These are phyloP conservation scores for Cryptococcus sp. DNA, from an alignment of 1,284 basidiomycete genomes.

Conservation along the genomic window DNA sequence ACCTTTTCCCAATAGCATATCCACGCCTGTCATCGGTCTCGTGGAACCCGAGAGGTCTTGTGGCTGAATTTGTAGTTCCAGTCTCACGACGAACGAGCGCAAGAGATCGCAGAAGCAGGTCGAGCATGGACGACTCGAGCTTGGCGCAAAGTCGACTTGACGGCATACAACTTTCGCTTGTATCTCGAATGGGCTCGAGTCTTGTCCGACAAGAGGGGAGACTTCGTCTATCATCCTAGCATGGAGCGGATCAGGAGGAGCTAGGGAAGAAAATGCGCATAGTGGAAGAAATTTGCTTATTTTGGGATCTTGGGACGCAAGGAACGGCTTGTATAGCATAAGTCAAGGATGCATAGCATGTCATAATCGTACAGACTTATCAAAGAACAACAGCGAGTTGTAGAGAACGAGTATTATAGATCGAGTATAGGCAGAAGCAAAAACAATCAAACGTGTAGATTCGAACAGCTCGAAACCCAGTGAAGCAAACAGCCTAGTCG, in stretches of 20 bases:
- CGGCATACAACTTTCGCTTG: conserved; percentile 55
- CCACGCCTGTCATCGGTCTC: neutral
- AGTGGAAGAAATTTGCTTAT: too few relatives aligned
- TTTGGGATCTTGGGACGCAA: too few relatives aligned
- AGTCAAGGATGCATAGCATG: too few relatives aligned
- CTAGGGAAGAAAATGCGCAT: neutral
- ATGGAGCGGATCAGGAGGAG: neutral
- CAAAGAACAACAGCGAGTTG: too few relatives aligned
- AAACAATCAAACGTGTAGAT: too few relatives aligned
- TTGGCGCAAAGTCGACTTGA: conserved; percentile 60
- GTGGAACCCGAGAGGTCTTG: neutral
- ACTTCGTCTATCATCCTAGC: neutral
- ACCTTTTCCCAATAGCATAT: neutral
- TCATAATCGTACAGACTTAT: too few relatives aligned
- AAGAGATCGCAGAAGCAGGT: conserved; percentile 57
- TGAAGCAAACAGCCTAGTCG: conserved; percentile 24
- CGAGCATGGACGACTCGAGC: conserved; percentile 55
- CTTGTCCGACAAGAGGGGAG: neutral
- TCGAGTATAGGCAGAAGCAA: too few relatives aligned
- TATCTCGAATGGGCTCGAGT: conserved; percentile 31
- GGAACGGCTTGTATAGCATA: too few relatives aligned
- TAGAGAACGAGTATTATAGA: too few relatives aligned
- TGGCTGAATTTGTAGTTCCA: neutral
- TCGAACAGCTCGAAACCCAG: too few relatives aligned
- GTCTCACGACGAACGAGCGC: conserved; percentile 29